These are phyloP conservation scores for Paramecium primaurelia DNA, from an alignment of 73 alveolate genomes.

Conservation along the genomic window DNA sequence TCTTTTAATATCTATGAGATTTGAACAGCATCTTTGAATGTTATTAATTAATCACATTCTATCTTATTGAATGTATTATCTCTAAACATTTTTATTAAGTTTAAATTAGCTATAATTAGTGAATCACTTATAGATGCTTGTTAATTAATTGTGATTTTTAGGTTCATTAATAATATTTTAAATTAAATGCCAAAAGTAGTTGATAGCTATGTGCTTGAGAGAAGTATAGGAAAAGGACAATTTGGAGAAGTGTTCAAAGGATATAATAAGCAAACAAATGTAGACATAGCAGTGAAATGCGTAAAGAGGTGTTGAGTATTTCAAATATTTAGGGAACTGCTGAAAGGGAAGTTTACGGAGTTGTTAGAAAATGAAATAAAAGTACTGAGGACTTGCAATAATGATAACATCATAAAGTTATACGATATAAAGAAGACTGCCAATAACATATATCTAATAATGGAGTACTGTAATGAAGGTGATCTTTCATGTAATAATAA, in stretches of 20 bases:
- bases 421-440: slow-evolving; percentile 79
- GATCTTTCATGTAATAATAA: slow-evolving; percentile 56
- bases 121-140: not conserved
- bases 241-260: slow-evolving; percentile 84
- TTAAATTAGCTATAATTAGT: not conserved
- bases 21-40: not conserved
- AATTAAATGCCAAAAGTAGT: slow-evolving; percentile 64
- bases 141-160: slow-evolving; percentile 1
- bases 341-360: slow-evolving; percentile 65
- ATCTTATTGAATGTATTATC: not conserved
- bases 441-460: slow-evolving; percentile 71
- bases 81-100: not conserved
- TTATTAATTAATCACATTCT: not conserved
- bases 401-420: slow-evolving; percentile 76
- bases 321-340: slow-evolving; percentile 47
- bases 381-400: slow-evolving; percentile 67
- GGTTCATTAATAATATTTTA: not conserved
- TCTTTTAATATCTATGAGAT: not conserved
- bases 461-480: slow-evolving; percentile 84
- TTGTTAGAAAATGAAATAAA: slow-evolving; percentile 71
- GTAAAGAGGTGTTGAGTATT: slow-evolving; percentile 57
- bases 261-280: slow-evolving; percentile 66
- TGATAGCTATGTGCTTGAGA: slow-evolving; percentile 68
- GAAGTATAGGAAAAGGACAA: slow-evolving; percentile 80
- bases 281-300: slow-evolving; percentile 77